A percentile compares a stretch with the other conserved stretches of the same genome.
Evolutionary conservation across 768 basidiomycete species (phyloP).

Genomic region (Termitomyces sp.): DNA sequence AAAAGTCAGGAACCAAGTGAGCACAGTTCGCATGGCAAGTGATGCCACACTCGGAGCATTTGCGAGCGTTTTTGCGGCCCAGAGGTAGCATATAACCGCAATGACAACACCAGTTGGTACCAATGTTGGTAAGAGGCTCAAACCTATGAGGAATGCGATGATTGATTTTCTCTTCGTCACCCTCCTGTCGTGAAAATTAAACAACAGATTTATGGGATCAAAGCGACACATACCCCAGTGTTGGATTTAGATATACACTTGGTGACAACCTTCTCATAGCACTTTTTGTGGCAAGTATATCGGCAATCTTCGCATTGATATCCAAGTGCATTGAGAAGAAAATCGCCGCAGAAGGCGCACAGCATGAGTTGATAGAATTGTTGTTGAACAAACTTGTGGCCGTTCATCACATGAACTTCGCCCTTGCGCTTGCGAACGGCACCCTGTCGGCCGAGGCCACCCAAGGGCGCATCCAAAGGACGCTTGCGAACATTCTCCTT

Average conservation of each 20-base stretch:
- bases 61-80: conserved; percentile 93
- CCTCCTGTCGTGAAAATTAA: conserved; percentile 54
- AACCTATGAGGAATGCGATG: conserved; percentile 99
- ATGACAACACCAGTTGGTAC: conserved; percentile 99
- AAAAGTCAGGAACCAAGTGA: conserved; percentile 98
- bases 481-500: conserved; percentile 98
- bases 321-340: conserved; percentile 94
- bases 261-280: conserved; percentile 97
- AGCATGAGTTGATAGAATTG: conserved; percentile 99
- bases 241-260: conserved; percentile 99
- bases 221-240: conserved; percentile 65
- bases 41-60: conserved; percentile 93
- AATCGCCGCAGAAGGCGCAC: conserved; percentile 97
- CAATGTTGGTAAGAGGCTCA: conserved; percentile 93
- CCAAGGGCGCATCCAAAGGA: conserved; percentile 81
- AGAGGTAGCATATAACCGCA: conserved; percentile 98
- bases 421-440: conserved; percentile 97
- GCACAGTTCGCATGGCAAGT: conserved; percentile 98
- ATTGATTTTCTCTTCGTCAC: conserved; percentile 97
- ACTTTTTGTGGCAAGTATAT: conserved; percentile 99
- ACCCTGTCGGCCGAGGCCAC: conserved; percentile 94
- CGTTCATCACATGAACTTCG: conserved; percentile 99
- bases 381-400: conserved; percentile 94
- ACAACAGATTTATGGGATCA: background rate
- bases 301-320: conserved; percentile 99